These are phyloP conservation scores for Fusarium fujikuroi DNA, from an alignment of 2,329 filamentous ascomycete genomes.

Conservation along the genomic window DNA sequence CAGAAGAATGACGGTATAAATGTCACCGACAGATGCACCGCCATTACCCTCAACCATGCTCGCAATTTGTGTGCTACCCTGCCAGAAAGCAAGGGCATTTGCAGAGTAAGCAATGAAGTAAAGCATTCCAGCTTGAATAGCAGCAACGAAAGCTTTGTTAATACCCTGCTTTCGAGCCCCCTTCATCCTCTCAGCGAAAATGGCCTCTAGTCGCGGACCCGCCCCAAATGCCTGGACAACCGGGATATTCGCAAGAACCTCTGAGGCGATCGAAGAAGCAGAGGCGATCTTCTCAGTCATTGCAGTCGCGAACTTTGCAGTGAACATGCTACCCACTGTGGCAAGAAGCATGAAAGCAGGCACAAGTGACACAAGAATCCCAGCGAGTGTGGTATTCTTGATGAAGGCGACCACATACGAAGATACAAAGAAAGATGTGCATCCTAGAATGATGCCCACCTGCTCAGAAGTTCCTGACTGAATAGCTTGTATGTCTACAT, in stretches of 20 bases:
- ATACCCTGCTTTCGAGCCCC: conserved; percentile 62
- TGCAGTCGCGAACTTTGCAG: conserved; percentile 60
- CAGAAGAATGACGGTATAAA: conserved; percentile 73
- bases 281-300: conserved; percentile 65
- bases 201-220: conserved; percentile 66
- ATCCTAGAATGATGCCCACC: conserved; percentile 72
- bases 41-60: conserved; percentile 50
- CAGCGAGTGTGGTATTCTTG: conserved; percentile 70
- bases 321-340: conserved; percentile 64
- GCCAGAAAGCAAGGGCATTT: conserved; percentile 75
- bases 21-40: conserved; percentile 55
- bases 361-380: conserved; percentile 70
- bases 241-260: conserved; percentile 68
- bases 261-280: conserved; percentile 71
- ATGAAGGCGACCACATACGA: conserved; percentile 75
- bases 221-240: conserved; percentile 74
- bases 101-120: conserved; percentile 76
- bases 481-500: conserved; percentile 73
- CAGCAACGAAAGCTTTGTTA: conserved; percentile 67
- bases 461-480: conserved; percentile 77
- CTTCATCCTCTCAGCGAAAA: conserved; percentile 64
- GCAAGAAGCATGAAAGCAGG: conserved; percentile 72
- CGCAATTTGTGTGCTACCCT: conserved; percentile 66
- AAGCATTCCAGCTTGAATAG: conserved; percentile 67
- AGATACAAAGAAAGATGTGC: conserved; percentile 72